Base-by-base conservation (phyloP, 257 asterid species). In the Phtheirospermum japonicum region DNA sequence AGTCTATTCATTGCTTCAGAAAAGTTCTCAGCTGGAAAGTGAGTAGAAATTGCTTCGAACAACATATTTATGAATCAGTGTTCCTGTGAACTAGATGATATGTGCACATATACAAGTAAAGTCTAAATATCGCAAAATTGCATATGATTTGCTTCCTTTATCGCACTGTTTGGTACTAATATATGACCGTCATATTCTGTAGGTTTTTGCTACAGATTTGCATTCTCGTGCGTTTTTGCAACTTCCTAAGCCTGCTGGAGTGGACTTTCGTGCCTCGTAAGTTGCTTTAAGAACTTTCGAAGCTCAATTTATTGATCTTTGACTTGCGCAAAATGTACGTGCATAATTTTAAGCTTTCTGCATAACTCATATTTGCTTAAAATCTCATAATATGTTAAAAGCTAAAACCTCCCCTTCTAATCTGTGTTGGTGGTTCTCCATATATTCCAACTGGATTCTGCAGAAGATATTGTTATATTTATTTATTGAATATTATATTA, bases 231-330 rank as follows among this genome's bases (percentile, higher is more conserved):
- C 69, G 81, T 83, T 85, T 55, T 57, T 90, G 70, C 94, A 76
- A 73, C 95, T 90, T 64, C 98, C 98, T 57, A 82, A 82, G 86
- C 96, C 96, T 50, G 85, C 90, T 19, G 96, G 98, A 57, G 98
- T 90, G 42, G 98, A 90, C 78, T 90, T 88, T 33, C 98, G 98
- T 49, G 98, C 98, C 58, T 88, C 96, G 94, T 88, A 82, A 90
- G 98, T 87, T 72, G 19, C 77, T 42, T 13, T 46, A 6, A 43
- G 46, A 57, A 66, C 12, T 36, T 46, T 36, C 31, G 54, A 64
- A n/a, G 20, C 52, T 45, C 52, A 45, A 16, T 45, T 14, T 16
- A 6, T 11, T 11, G 52, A 45, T 45, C n/a, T 13, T n/a, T 45
- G 20, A 45, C 5, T 45, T 16, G 9, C 19, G n/a, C n/a, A n/a